These are phyloP conservation scores for Entelexis sorbosivorans DNA, from an alignment of 1,139 yeast genomes.

Conservation along the genomic window DNA sequence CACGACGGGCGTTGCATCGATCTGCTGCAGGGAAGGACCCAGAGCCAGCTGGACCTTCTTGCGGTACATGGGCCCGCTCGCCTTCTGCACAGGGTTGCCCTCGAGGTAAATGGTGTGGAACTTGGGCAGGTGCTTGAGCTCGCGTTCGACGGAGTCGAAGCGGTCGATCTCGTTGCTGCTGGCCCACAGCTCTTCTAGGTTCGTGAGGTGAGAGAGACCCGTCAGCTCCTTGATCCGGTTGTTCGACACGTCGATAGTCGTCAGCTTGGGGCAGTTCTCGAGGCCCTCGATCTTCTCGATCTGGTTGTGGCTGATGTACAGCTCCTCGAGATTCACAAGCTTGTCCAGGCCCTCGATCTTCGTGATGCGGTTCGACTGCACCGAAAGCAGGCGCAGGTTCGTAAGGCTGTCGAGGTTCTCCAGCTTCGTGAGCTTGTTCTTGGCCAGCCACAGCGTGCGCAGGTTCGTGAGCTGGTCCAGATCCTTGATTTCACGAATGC, in stretches of 20 bases:
- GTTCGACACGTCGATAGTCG: slow-evolving; percentile 70
- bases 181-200: slow-evolving; percentile 89
- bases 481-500: slow-evolving; percentile 51
- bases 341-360: slow-evolving; percentile 74
- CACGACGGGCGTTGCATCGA: slow-evolving; percentile 67
- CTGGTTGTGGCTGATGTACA: slow-evolving; percentile 82
- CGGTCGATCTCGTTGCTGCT: slow-evolving; percentile 60
- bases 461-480: slow-evolving; percentile 45
- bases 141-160: slow-evolving; percentile 57
- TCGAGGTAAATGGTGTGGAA: slow-evolving; percentile 89
- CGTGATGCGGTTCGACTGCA: slow-evolving; percentile 74
- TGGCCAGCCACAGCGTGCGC: slow-evolving; percentile 85
- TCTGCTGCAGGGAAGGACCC: slow-evolving; percentile 66
- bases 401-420: slow-evolving; percentile 51
- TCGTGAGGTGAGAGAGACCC: slow-evolving; percentile 50
- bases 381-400: slow-evolving; percentile 66
- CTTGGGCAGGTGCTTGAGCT: slow-evolving; percentile 50
- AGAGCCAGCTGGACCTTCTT: slow-evolving; percentile 66
- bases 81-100: slow-evolving; percentile 77
- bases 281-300: slow-evolving; percentile 66
- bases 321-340: slow-evolving; percentile 63
- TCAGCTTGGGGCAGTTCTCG: slow-evolving; percentile 56
- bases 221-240: slow-evolving; percentile 55
- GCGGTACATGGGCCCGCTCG: slow-evolving; percentile 70
- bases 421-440: slow-evolving; percentile 60